Percentiles rank a stretch among this genome's conserved stretches.
Conservation (phyloP, 768 basidiomycete genomes). For the Termitomyces sp. region DNA sequence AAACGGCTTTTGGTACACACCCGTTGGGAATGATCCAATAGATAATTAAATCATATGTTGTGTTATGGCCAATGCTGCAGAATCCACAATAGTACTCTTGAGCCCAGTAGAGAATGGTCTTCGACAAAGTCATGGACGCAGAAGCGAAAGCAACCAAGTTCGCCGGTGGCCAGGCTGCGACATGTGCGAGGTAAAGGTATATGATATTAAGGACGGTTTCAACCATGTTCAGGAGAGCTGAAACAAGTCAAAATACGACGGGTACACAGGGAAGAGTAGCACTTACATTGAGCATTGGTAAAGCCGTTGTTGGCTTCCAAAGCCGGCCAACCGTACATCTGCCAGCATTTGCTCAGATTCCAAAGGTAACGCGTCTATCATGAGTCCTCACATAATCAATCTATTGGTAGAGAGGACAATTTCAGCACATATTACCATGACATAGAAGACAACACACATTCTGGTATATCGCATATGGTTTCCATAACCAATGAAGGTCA, state of each 20-base stretch:
- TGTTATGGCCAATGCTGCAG: constrained; percentile 76
- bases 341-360: neutral
- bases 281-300: constrained; percentile 77
- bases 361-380: neutral
- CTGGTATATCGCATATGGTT: constrained; percentile 75
- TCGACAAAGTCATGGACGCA: constrained; percentile 75
- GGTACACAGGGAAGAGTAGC: neutral
- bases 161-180: constrained; percentile 55
- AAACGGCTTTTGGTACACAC: constrained; percentile 31
- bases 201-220: constrained; percentile 70
- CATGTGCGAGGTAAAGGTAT: constrained; percentile 75
- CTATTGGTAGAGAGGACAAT: constrained; percentile 10
- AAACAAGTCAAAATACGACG: neutral
- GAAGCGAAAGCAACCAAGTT: constrained; percentile 70
- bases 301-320: constrained; percentile 70
- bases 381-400: constrained; percentile 26
- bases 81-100: constrained; percentile 77
- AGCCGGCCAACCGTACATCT: constrained; percentile 73
- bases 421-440: constrained; percentile 18
- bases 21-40: constrained; percentile 80
- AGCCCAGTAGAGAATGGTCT: constrained; percentile 78
- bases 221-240: constrained; percentile 75
- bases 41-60: constrained; percentile 39
- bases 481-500: constrained; percentile 90
- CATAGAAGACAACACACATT: constrained; percentile 36